These are phyloP conservation scores for Pulveroboletus sp. DNA, from an alignment of 768 basidiomycete genomes.

Conservation along the genomic window DNA sequence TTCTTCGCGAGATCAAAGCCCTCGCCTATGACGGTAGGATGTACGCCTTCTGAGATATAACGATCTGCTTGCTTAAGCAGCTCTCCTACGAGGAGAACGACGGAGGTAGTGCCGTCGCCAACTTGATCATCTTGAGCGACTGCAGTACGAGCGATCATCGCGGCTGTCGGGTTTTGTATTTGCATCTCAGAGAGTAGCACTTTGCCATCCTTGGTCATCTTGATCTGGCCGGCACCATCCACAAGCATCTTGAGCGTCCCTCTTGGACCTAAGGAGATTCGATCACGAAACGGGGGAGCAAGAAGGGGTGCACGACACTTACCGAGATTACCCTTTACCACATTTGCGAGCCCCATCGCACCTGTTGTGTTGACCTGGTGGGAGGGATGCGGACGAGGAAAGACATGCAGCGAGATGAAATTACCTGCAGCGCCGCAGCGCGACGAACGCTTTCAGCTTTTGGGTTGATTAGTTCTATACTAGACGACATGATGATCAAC, in stretches of 20 bases:
- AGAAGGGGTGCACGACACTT: slow-evolving; percentile 27
- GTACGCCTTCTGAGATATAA: slow-evolving; percentile 96
- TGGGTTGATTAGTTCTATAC: slow-evolving; percentile 94
- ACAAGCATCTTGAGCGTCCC: slow-evolving; percentile 99
- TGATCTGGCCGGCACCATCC: slow-evolving; percentile 96
- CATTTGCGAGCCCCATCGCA: slow-evolving; percentile 94
- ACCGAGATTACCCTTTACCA: slow-evolving; percentile 98
- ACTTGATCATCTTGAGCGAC: slow-evolving; percentile 99
- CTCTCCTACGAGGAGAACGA: slow-evolving; percentile 93
- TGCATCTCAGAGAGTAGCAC: slow-evolving; percentile 99
- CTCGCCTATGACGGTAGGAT: slow-evolving; percentile 91
- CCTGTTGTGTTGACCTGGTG: slow-evolving; percentile 84
- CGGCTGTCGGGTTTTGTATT: slow-evolving; percentile 98
- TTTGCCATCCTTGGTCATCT: slow-evolving; percentile 99
- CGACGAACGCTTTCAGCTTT: slow-evolving; percentile 91
- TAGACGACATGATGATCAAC: slow-evolving; percentile 52
- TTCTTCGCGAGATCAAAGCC: slow-evolving; percentile 98
- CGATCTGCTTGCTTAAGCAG: slow-evolving; percentile 96
- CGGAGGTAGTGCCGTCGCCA: slow-evolving; percentile 97
- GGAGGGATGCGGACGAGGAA: slow-evolving; percentile 21
- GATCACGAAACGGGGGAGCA: slow-evolving; percentile 21
- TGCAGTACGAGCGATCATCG: slow-evolving; percentile 97
- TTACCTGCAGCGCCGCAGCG: slow-evolving; percentile 86
- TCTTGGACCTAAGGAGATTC: slow-evolving; percentile 65
- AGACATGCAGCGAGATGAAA: slow-evolving; percentile 15